phyloP scores from a whole-genome alignment of 352 stramenopile species.

The Phytophthora pisi region DNA sequence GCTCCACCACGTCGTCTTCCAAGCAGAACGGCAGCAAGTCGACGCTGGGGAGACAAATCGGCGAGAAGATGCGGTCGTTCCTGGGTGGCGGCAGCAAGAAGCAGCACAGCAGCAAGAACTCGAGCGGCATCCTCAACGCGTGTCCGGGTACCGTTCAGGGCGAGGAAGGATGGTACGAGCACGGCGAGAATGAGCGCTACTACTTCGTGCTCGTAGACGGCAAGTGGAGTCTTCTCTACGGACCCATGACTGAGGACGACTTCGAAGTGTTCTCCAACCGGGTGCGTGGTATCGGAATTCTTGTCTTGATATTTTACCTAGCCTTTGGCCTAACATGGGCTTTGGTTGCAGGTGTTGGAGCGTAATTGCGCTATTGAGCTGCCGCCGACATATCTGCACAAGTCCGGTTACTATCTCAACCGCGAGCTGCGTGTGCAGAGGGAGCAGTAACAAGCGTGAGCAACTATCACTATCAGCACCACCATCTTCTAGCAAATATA shows the following conservation, averaged over 20 bases:
- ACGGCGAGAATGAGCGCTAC: constrained; percentile 87
- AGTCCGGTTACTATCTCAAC: constrained; percentile 76
- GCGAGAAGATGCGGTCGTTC: constrained; percentile 83
- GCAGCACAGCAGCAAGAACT: constrained; percentile 58
- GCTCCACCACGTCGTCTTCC: constrained; percentile 32
- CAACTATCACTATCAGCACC: constrained; percentile 14
- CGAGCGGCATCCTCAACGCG: constrained; percentile 82
- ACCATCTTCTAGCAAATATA: constrained; percentile 22
- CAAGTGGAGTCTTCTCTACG: constrained; percentile 89
- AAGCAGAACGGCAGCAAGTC: constrained; percentile 40
- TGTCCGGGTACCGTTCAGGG: constrained; percentile 80
- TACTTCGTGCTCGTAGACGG: constrained; percentile 84
- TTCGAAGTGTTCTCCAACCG: constrained; percentile 80
- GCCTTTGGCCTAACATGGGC: neutral
- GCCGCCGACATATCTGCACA: constrained; percentile 83
- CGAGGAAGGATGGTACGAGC: constrained; percentile 89
- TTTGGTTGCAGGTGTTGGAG: constrained; percentile 59
- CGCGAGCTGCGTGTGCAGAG: constrained; percentile 68
- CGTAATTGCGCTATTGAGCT: constrained; percentile 72
- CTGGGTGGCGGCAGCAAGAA: constrained; percentile 77
- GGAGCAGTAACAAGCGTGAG: constrained; percentile 25
- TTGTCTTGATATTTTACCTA: neutral
- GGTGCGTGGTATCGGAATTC: constrained; percentile 32
- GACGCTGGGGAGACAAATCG: constrained; percentile 75
- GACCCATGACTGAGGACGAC: constrained; percentile 85